Evolutionary conservation across 495 filamentous ascomycete species (phyloP).

Genomic region (Rostrohypoxylon terebratum): DNA sequence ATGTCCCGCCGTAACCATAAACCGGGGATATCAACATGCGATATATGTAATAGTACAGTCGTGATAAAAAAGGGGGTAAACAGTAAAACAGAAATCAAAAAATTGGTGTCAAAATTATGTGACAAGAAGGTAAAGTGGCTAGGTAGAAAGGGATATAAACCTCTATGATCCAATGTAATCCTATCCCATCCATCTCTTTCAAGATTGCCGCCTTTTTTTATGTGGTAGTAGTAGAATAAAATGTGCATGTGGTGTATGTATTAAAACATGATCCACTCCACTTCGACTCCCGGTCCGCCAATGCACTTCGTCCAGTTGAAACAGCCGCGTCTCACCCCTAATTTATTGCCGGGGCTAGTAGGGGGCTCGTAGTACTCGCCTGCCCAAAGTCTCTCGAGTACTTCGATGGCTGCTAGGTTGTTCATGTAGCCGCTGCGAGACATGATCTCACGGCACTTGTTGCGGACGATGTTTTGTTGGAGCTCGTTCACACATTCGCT

Average conservation of each 20-base stretch:
- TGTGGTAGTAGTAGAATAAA: slow-evolving; percentile 11
- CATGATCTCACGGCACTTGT: slow-evolving; percentile 86
- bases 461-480: slow-evolving; percentile 80
- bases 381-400: slow-evolving; percentile 86
- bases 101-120: slow-evolving; percentile 29
- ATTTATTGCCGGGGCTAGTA: slow-evolving; percentile 48
- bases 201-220: slow-evolving; percentile 26
- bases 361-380: slow-evolving; percentile 62
- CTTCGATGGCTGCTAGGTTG: slow-evolving; percentile 85
- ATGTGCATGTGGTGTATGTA: slow-evolving; percentile 15
- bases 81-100: slow-evolving; percentile 12
- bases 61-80: slow-evolving; percentile 20
- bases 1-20: slow-evolving; percentile 41
- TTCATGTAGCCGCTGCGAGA: slow-evolving; percentile 91
- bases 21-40: slow-evolving; percentile 42
- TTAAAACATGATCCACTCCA: slow-evolving; percentile 89
- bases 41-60: slow-evolving; percentile 45
- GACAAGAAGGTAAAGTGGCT: slow-evolving; percentile 16
- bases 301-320: slow-evolving; percentile 86
- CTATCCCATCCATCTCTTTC: slow-evolving; percentile 26
- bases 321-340: slow-evolving; percentile 54
- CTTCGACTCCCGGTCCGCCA: slow-evolving; percentile 72
- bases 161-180: slow-evolving; percentile 40
- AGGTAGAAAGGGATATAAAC: slow-evolving; percentile 23
- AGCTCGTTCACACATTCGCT: slow-evolving; percentile 88